Base-by-base conservation (phyloP, 2,329 filamentous ascomycete genomes). In the Chrysosporium keratinophilum region DNA sequence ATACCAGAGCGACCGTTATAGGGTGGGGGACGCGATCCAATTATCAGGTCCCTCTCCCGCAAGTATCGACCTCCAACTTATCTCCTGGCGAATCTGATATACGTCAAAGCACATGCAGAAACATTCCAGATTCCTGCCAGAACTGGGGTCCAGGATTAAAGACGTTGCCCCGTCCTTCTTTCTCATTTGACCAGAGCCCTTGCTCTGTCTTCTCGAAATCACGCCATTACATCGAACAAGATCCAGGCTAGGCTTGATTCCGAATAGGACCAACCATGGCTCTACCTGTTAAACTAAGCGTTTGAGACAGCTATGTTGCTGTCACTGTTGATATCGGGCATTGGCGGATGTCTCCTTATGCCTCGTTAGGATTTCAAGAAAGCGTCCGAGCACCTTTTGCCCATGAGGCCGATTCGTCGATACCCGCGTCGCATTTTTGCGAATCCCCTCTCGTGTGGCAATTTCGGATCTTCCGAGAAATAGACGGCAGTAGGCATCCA, bases 31-130 rank as follows among this genome's bases (percentile, higher is more conserved):
- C 37, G 28, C 39, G 44, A 35, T 54, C 44, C 50, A 48, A 47
- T 53, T 6, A 48, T 20, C 45, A 28, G 44, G 43, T 42, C 23
- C 31, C 14, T 54, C 44, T 35, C 17, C 10, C 23, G 20, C n/a
- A 47, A 35, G 28, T 31, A 49, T 35, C 23, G 19, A 35, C 41
- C 35, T 23, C 35, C 23, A 4, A 37, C 15, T 31, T 49, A 23
- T 49, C 44, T 42, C 20, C 34, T 23, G 34, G 10, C 41, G 20
- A 42, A 28, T 49, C 51, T 31, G 51, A 54, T 47, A 49, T 43
- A 54, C 31, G 51, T 54, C 45, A 41, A 54, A 49, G 44, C 51
- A 35, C 51, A 54, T 43, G 35, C 51, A 49, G 45, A 47, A 54
- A 49, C 44, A 54, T 54, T 54, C 45, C 51, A 54, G 51, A 54